Base-by-base conservation (phyloP, 2,329 filamentous ascomycete genomes). In the Gliomastix tumulicola region DNA sequence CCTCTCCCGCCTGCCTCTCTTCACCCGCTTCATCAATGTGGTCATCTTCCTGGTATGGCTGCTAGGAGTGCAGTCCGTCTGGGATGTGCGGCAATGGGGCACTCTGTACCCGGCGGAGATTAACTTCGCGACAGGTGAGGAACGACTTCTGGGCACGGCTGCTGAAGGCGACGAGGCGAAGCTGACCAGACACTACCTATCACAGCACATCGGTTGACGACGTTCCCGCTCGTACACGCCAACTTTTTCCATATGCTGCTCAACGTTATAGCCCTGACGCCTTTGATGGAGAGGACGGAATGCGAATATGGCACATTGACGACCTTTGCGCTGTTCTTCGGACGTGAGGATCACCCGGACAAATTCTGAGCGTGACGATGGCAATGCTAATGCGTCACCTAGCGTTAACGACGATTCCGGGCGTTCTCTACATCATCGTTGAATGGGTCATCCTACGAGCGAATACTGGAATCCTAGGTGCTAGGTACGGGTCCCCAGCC, bases 201-300 rank as follows among this genome's bases (percentile, higher is more conserved):
- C 94, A 66, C 90, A 96, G 89, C 94, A 66, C 90, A 96, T 62
- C 82, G 92, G 42, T 73, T 94, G 23, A 96, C 95, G 56, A 94
- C 90, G 1, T 98, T 88, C 54, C 88, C 89, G 1, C 68, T 98
- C 39, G 79, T 96, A 41, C 92, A 98, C 56, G 60, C 79, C 31
- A 84, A 83, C 49, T 73, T 94, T 56, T 68, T 95, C 49, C 92
- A 97, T 60, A 73, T 82, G 42, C 53, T 89, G 36, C 66, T 94
- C 54, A 95, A 97, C 60, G 58, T 88, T 18, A 36, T 94, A 44
- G 85, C 88, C 17, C 59, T 97, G 44, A 81, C 82, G 27, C 92
- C 92, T n/a, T 68, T 98, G 35, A 66, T 98, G 57, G 90, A 96
- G 62, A 78, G 89, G 42, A 98, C 97, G 60, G 92, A 98, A 65